A percentile compares a stretch with the other conserved stretches of the same genome.
These are phyloP conservation scores for Peronosclerospora sorghi DNA, from an alignment of 352 stramenopile species.

Conservation along the genomic window DNA sequence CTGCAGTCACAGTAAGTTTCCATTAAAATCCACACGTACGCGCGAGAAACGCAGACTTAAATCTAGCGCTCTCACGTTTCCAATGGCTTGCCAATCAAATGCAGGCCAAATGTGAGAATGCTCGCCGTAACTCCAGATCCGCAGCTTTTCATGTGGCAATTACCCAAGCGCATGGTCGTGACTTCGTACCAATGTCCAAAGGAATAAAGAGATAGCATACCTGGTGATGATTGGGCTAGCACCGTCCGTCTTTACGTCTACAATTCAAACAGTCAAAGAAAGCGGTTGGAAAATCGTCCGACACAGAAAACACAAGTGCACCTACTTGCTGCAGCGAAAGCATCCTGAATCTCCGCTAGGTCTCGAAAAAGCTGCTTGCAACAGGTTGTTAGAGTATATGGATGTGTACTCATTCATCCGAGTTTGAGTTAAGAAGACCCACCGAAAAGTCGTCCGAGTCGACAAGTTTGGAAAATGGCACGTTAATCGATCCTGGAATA, in stretches of 20 bases:
- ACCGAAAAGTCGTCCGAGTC: constrained; percentile 74
- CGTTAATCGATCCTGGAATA: constrained; percentile 86
- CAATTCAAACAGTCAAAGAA: constrained; percentile 1
- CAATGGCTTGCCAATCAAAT: constrained; percentile 50
- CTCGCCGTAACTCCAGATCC: constrained; percentile 63
- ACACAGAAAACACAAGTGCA: background rate
- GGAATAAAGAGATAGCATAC: constrained; percentile 17
- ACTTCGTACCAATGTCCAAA: too few relatives aligned
- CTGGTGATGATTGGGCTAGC: constrained; percentile 59
- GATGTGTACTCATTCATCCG: too few relatives aligned
- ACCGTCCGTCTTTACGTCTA: constrained; percentile 45
- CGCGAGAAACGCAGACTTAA: background rate
- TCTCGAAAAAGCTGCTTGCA: constrained; percentile 53
- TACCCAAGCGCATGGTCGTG: background rate
- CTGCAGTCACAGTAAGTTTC: constrained; percentile 13
- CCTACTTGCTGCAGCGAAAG: constrained; percentile 60
- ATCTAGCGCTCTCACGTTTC: constrained; percentile 33
- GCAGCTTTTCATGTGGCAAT: constrained; percentile 29
- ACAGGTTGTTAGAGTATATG: constrained; percentile 9
- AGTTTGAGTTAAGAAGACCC: too few relatives aligned
- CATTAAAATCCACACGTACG: background rate
- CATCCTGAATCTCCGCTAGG: constrained; percentile 58
- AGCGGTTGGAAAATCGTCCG: background rate
- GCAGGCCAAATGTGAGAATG: constrained; percentile 53
- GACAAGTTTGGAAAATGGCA: constrained; percentile 86